Evolutionary conservation across 768 basidiomycete species (phyloP), one percentile per base, ranked within the genome.

Genomic region (Amanita phalloides): DNA sequence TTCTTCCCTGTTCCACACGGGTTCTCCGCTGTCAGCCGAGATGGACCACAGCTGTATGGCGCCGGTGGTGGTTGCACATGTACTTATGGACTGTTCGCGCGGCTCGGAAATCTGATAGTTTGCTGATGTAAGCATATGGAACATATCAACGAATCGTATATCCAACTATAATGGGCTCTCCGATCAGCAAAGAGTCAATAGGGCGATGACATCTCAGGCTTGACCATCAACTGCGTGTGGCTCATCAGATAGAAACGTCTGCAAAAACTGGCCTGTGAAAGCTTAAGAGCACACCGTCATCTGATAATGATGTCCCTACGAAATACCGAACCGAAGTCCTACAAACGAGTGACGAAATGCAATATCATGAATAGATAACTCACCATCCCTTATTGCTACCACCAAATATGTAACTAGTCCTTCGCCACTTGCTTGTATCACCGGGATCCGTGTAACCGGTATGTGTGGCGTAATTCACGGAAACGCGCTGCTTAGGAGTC

Each of bases 1-100:
- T 61, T 97, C 93, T 61, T 95, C 92, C 45, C 92, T 74, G 0
- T 76, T 77, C 90, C 91, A 95, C 26, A 75, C 71, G 28, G 79
- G 67, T 33, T 70, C 60, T 33, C 33, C 17, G 14, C 14, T 23
- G 3, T 30, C 11, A 17, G 10, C 3, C 2, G 51, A 23, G 33
- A 52, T 11, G 13, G 35, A 36, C 51, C 90, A 90, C 7, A 85
- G 66, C 57, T 92, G 86, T 25, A 93, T 59, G 3, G 87, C 72
- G 8, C 90, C 90, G 1, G 85, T 84, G n/a, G 78, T 77, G 0
- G 87, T 87, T 17, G 17, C 17, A 17, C 17, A 17, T 17, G 17
- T 17, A 17, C 17, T 17, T 17, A 17, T 17, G 17, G 17, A 17
- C 17, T 17, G 17, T 17, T 17, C 17, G 17, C 17, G 17, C 17